Base-by-base conservation (phyloP, 75 land plant species). In the Larix kaempferi region DNA sequence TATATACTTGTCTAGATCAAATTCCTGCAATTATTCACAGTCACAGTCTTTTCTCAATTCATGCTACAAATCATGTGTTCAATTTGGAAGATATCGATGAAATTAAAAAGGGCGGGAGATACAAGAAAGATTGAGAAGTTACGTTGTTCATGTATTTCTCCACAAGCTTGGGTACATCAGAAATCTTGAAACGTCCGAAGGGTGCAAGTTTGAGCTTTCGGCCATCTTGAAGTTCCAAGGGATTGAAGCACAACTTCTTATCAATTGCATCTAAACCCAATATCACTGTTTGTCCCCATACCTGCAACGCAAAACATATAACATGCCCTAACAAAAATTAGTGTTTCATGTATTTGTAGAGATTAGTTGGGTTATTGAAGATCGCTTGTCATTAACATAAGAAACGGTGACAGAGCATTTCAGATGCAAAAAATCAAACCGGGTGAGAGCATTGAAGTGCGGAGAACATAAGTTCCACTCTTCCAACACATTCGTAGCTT, bases 401-500 rank as follows among this genome's bases (percentile, higher is more conserved):
- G 4, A 22, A 17, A 19, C 23, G 6, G 3, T 21, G 12, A 69
- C 22, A 21, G 22, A 22, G 11, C 7, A 17, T 41, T 41, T 39
- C 12, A 2, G 12, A 49, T 39, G 2, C 21, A 33, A 26, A 49
- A 49, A 44, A 39, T 37, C 74, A 19, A 29, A 72, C 54, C n/a
- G 44, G 54, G 54, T 72, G 74, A 19, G 54, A 33, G 17, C 49
- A 71, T 44, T 71, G 25, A 11, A 71, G 54, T 11, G 19, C 74
- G 3, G 21, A 3, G 44, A 71, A n/a, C 74, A 86, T 80, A 21
- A 83, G 61, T 56, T 84, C 74, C 0, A 71, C 77, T 49, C 77
- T 84, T n/a, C 88, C 88, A 2, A 81, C 71, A 33, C 88, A 86
- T 66, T 86, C 88, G 80, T 84, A 79, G 74, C 82, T 77, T 55